A percentile compares a stretch with the other conserved stretches of the same genome.
Evolutionary conservation across 2,329 filamentous ascomycete species (phyloP).

Genomic region (Lecanosticta acicola): DNA sequence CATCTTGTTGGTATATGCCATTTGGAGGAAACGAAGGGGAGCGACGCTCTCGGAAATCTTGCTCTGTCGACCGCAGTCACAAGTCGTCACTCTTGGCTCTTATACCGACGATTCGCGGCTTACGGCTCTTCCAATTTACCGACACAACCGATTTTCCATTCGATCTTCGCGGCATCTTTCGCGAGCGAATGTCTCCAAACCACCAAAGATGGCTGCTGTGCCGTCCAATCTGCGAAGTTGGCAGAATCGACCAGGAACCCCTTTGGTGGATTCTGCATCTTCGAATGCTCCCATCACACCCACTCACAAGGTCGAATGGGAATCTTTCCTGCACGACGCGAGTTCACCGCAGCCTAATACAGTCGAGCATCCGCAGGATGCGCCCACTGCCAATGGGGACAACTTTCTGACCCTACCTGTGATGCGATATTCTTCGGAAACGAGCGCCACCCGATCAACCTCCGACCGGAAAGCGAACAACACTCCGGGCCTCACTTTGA

Average conservation of each 20-base stretch:
- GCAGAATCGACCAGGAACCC: not conserved
- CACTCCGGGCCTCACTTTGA: not conserved
- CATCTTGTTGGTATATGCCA: slow-evolving; percentile 18
- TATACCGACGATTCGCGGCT: slow-evolving; percentile 5
- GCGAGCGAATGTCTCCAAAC: not conserved
- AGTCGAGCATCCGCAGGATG: not conserved
- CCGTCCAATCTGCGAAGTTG: not conserved
- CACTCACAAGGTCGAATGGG: not conserved
- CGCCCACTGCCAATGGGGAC: not conserved
- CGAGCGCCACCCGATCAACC: not conserved
- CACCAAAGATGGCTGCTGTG: not conserved
- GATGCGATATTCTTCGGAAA: not conserved
- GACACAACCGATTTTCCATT: slow-evolving; percentile 22
- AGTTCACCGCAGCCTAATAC: not conserved
- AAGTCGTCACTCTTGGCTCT: slow-evolving; percentile 14
- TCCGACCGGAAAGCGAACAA: not conserved
- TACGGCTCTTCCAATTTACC: slow-evolving; percentile 24
- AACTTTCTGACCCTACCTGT: not conserved
- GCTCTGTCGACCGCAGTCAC: slow-evolving; percentile 17
- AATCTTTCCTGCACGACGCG: slow-evolving; percentile 2
- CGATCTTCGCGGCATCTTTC: slow-evolving; percentile 20
- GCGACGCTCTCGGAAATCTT: slow-evolving; percentile 23
- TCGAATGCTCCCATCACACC: slow-evolving; percentile 1
- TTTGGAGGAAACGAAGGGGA: slow-evolving; percentile 22
- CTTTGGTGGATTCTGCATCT: not conserved